Percentiles rank a stretch among this genome's conserved stretches.
phyloP scores from a whole-genome alignment of 805 yeast genomes.

The Scheffersomyces amazonensis region DNA sequence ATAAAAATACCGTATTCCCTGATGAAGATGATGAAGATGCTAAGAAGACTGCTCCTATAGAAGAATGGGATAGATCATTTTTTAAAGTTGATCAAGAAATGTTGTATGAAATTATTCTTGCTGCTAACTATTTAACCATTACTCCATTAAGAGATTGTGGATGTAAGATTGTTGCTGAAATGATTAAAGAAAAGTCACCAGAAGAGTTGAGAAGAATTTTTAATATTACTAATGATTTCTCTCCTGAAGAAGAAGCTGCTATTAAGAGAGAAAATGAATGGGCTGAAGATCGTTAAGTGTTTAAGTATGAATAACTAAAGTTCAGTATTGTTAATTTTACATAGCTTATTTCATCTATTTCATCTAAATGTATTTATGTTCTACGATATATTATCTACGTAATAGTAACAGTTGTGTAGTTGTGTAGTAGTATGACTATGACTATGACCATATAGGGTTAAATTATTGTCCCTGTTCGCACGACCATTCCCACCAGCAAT shows the following conservation, averaged over 20 bases:
- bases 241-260: conserved; percentile 86
- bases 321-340: too few species aligned
- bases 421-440: too few species aligned
- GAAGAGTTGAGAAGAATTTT: conserved; percentile 79
- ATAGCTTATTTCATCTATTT: too few species aligned
- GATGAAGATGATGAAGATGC: conserved; percentile 81
- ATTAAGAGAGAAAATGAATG: conserved; percentile 85
- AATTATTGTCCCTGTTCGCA: too few species aligned
- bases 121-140: conserved; percentile 78
- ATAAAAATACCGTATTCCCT: conserved; percentile 73
- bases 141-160: conserved; percentile 75
- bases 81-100: conserved; percentile 90
- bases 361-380: too few species aligned
- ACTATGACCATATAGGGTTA: too few species aligned
- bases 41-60: conserved; percentile 86
- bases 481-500: too few species aligned
- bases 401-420: too few species aligned
- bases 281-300: conserved; percentile 85
- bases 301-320: too few species aligned
- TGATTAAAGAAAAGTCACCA: conserved; percentile 78
- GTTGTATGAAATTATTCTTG: conserved; percentile 76
- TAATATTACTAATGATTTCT: conserved; percentile 78
- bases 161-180: conserved; percentile 78
- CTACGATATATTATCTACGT: too few species aligned
- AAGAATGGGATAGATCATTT: conserved; percentile 94